Conservation (phyloP, 768 basidiomycete genomes). For the Gymnopilus dilepis region DNA sequence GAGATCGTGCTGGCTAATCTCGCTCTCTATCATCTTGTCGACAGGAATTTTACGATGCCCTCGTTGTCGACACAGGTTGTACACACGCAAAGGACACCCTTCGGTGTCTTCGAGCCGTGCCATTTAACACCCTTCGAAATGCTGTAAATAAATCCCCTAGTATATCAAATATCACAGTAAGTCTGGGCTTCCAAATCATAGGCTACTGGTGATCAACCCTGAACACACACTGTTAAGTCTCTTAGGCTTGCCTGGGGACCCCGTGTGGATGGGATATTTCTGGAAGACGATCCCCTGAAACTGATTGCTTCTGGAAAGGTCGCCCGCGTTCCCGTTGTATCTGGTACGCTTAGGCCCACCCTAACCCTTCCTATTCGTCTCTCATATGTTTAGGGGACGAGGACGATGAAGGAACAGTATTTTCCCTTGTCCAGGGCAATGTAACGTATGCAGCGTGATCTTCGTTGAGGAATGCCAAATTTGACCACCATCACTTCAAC, state of each 20-base stretch:
- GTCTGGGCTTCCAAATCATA: slow-evolving; percentile 19
- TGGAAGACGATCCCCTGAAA: slow-evolving; percentile 44
- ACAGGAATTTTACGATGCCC: slow-evolving; percentile 31
- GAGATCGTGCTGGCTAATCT: too few species aligned
- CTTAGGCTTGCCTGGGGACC: slow-evolving; percentile 50
- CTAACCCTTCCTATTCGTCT: background rate
- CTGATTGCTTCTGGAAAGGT: slow-evolving; percentile 48
- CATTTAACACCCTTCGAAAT: slow-evolving; percentile 32
- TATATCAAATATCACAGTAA: too few species aligned
- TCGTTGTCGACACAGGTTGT: slow-evolving; percentile 47
- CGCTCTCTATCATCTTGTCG: too few species aligned
- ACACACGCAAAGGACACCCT: slow-evolving; percentile 39
- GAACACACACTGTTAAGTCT: slow-evolving; percentile 20
- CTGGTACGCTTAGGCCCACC: slow-evolving; percentile 29
- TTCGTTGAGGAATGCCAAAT: background rate
- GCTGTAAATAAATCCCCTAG: slow-evolving; percentile 36
- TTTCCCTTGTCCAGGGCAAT: slow-evolving; percentile 48
- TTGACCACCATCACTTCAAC: background rate
- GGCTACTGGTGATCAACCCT: background rate
- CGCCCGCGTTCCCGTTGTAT: slow-evolving; percentile 51
- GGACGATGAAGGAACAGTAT: slow-evolving; percentile 50
- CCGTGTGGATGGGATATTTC: slow-evolving; percentile 51
- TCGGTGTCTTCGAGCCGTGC: slow-evolving; percentile 45
- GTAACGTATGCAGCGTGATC: slow-evolving; percentile 36
- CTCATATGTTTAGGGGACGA: slow-evolving; percentile 40